phyloP scores from a whole-genome alignment of 176 grass and related monocot genomes.

The Musa beccarii region DNA sequence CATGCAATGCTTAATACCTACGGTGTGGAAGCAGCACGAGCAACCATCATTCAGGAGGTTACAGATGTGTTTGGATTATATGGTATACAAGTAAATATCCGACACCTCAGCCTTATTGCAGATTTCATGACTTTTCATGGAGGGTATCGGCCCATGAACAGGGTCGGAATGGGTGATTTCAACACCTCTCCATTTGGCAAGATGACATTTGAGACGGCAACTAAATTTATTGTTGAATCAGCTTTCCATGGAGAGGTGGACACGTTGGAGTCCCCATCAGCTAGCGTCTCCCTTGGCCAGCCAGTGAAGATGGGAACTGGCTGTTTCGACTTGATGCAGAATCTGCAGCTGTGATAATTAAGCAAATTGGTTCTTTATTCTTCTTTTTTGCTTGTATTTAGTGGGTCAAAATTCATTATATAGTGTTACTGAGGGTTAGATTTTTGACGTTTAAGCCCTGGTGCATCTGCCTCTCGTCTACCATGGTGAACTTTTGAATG shows the following conservation, averaged over 20 bases:
- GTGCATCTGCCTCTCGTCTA: no score
- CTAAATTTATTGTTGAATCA: slow-evolving; percentile 67
- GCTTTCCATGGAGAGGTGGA: slow-evolving; percentile 66
- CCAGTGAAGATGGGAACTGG: slow-evolving; percentile 76
- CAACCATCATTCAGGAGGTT: slow-evolving; percentile 63
- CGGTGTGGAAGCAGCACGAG: slow-evolving; percentile 67
- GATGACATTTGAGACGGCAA: slow-evolving; percentile 83
- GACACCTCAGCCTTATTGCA: slow-evolving; percentile 66
- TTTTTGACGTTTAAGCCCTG: no score
- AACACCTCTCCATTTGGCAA: slow-evolving; percentile 80
- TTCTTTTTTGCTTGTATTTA: no score
- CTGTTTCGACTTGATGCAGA: slow-evolving; percentile 63
- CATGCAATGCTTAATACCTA: slow-evolving; percentile 61
- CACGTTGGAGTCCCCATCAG: slow-evolving; percentile 49
- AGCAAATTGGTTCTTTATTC: no score
- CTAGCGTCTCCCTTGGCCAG: slow-evolving; percentile 70
- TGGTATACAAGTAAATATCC: slow-evolving; percentile 50
- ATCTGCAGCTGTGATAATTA: slow-evolving; percentile 1
- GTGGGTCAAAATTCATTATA: no score
- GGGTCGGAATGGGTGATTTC: slow-evolving; percentile 46
- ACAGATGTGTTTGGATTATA: slow-evolving; percentile 41
- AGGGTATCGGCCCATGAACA: slow-evolving; percentile 63
- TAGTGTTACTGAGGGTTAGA: no score
- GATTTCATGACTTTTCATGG: slow-evolving; percentile 92
- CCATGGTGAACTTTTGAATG: no score